Conservation (phyloP, 768 basidiomycete species). For the Crepidotus variabilis region DNA sequence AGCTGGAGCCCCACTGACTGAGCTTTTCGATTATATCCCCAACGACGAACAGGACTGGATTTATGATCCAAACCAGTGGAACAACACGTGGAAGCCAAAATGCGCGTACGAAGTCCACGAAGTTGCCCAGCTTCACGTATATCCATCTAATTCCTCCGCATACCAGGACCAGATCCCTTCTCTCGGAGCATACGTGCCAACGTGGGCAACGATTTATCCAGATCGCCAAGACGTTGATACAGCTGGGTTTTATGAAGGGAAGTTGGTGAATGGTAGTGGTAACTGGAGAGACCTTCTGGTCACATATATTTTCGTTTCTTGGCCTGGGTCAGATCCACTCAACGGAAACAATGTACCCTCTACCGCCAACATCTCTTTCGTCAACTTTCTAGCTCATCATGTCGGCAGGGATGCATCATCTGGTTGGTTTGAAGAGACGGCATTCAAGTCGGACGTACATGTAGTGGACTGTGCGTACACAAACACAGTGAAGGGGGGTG, state of each 20-base stretch:
- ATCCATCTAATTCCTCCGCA: slow-evolving; percentile 3
- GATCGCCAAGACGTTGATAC: slow-evolving; percentile 4
- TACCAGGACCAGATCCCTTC: slow-evolving; percentile 10
- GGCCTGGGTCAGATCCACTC: background rate
- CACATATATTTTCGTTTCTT: slow-evolving; percentile 9
- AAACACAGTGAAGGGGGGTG: slow-evolving; percentile 3
- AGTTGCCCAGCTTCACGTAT: slow-evolving; percentile 9
- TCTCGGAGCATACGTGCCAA: slow-evolving; percentile 5
- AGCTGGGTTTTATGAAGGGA: slow-evolving; percentile 6
- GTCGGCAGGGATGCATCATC: background rate
- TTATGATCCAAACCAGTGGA: slow-evolving; percentile 12
- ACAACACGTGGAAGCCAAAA: slow-evolving; percentile 12
- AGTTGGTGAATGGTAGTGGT: slow-evolving; percentile 6
- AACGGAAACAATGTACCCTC: background rate
- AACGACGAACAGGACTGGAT: slow-evolving; percentile 9
- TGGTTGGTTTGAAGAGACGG: slow-evolving; percentile 4
- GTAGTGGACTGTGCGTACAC: slow-evolving; percentile 11
- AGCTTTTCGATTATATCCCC: slow-evolving; percentile 14
- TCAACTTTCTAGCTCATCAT: slow-evolving; percentile 10
- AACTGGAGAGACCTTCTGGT: slow-evolving; percentile 3
- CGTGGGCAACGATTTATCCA: slow-evolving; percentile 5
- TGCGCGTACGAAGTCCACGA: slow-evolving; percentile 5
- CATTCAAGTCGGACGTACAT: slow-evolving; percentile 11
- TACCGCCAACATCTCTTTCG: slow-evolving; percentile 12
- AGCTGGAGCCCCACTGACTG: slow-evolving; percentile 8